Conservation (phyloP, 768 basidiomycete species). For the Chiua virens region DNA sequence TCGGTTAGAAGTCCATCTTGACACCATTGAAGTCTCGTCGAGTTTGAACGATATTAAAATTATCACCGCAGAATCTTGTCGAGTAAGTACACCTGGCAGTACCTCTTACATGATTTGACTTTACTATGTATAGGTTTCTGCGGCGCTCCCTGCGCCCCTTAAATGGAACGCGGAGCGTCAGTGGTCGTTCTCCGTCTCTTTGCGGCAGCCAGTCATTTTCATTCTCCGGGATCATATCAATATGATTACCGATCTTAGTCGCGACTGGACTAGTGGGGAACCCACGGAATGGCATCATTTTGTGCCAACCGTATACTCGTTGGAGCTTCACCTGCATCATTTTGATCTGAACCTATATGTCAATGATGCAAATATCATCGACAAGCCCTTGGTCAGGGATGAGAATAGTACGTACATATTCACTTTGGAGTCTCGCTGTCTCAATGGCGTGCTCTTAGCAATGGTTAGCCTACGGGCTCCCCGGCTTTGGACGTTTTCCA, state of each 20-base stretch:
- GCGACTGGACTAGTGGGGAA: slow-evolving; percentile 88
- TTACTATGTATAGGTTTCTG: slow-evolving; percentile 49
- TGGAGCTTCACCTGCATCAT: slow-evolving; percentile 71
- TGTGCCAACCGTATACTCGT: slow-evolving; percentile 74
- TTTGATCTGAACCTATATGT: slow-evolving; percentile 79
- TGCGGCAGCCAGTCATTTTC: slow-evolving; percentile 72
- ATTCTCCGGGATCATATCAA: slow-evolving; percentile 92
- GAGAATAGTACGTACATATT: slow-evolving; percentile 66
- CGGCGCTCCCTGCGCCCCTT: slow-evolving; percentile 77
- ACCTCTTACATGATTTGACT: slow-evolving; percentile 14
- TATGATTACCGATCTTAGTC: slow-evolving; percentile 89
- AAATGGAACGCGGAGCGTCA: slow-evolving; percentile 78
- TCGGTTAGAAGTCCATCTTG: slow-evolving; percentile 77
- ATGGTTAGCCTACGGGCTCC: slow-evolving; percentile 66
- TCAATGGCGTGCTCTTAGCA: slow-evolving; percentile 44
- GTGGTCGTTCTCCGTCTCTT: slow-evolving; percentile 74
- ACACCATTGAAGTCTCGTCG: slow-evolving; percentile 72
- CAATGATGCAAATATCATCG: slow-evolving; percentile 97
- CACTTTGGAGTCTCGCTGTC: not conserved
- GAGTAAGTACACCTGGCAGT: slow-evolving; percentile 41
- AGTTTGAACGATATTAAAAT: slow-evolving; percentile 88
- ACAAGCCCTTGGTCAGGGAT: slow-evolving; percentile 77
- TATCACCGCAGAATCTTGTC: slow-evolving; percentile 73
- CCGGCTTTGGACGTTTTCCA: slow-evolving; percentile 47
- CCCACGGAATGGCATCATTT: slow-evolving; percentile 80